phyloP scores from a whole-genome alignment of 1,284 basidiomycete genomes.

The Tilletia indica region DNA sequence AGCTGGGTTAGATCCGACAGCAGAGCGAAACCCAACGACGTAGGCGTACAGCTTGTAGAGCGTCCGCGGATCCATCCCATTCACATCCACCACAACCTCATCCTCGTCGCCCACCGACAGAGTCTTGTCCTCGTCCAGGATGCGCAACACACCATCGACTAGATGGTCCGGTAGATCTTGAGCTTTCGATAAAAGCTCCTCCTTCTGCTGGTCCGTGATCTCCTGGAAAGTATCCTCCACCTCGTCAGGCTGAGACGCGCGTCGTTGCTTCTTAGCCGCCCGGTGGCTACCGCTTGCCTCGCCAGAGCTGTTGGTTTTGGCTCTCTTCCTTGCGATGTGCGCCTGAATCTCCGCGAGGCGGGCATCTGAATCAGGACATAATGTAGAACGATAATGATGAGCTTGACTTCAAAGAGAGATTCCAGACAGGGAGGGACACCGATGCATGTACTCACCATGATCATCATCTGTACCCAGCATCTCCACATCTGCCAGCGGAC shows the following conservation, averaged over 20 bases:
- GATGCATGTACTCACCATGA: slow-evolving; percentile 36
- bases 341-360: slow-evolving; percentile 32
- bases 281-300: not conserved
- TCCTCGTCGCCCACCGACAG: slow-evolving; percentile 49
- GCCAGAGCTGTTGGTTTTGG: slow-evolving; percentile 28
- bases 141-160: slow-evolving; percentile 52
- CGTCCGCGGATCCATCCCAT: slow-evolving; percentile 50
- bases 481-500: slow-evolving; percentile 54
- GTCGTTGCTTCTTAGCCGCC: slow-evolving; percentile 19
- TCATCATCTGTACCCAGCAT: slow-evolving; percentile 57
- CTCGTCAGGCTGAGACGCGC: slow-evolving; percentile 31
- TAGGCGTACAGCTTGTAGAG: slow-evolving; percentile 56
- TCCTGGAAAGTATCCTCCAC: slow-evolving; percentile 49
- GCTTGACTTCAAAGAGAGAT: not conserved
- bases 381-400: too few species aligned
- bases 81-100: slow-evolving; percentile 56
- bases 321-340: slow-evolving; percentile 46
- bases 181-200: slow-evolving; percentile 54
- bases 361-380: too few species aligned
- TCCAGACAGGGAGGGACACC: not conserved
- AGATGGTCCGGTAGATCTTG: slow-evolving; percentile 53
- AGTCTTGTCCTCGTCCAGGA: slow-evolving; percentile 56
- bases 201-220: slow-evolving; percentile 55
- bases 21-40: slow-evolving; percentile 42
- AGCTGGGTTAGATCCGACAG: too few species aligned